A percentile compares a stretch with the other conserved stretches of the same genome.
Evolutionary conservation across 352 stramenopile species (phyloP).

Genomic region (Phytophthora constricta): DNA sequence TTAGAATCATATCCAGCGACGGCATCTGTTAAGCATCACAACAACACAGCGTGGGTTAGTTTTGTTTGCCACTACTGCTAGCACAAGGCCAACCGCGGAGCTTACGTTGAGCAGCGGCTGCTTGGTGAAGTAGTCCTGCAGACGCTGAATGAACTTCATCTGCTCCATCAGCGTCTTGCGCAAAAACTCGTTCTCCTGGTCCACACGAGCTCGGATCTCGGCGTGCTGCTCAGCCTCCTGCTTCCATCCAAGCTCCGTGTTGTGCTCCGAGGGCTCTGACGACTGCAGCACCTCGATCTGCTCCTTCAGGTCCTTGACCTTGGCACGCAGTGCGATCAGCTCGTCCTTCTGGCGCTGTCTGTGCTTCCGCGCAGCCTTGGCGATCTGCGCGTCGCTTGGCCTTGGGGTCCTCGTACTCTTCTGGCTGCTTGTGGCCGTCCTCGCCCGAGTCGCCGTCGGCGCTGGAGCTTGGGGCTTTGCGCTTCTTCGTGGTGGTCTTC

Average conservation of each 20-base stretch:
- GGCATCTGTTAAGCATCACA: slow-evolving; percentile 53
- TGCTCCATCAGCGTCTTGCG: slow-evolving; percentile 91
- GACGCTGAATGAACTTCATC: slow-evolving; percentile 92
- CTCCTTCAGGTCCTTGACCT: slow-evolving; percentile 91
- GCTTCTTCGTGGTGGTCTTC: slow-evolving; percentile 74
- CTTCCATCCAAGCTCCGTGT: slow-evolving; percentile 90
- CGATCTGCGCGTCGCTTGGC: slow-evolving; percentile 89
- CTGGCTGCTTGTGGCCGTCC: slow-evolving; percentile 63
- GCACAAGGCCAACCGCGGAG: slow-evolving; percentile 1
- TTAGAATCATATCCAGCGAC: slow-evolving; percentile 86
- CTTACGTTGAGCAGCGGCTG: slow-evolving; percentile 85
- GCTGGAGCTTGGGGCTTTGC: slow-evolving; percentile 61
- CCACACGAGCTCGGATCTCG: slow-evolving; percentile 85
- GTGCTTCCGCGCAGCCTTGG: slow-evolving; percentile 88
- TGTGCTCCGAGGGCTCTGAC: slow-evolving; percentile 88
- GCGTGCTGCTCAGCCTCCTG: slow-evolving; percentile 90
- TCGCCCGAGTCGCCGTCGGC: slow-evolving; percentile 56
- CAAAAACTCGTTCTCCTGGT: slow-evolving; percentile 91
- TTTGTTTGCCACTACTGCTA: neutral
- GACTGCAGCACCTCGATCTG: slow-evolving; percentile 91
- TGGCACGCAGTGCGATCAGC: slow-evolving; percentile 81
- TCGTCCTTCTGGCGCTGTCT: slow-evolving; percentile 90
- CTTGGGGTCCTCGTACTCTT: slow-evolving; percentile 88
- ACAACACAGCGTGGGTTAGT: slow-evolving; percentile 8
- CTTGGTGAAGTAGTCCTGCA: slow-evolving; percentile 92